Evolutionary conservation across 495 filamentous ascomycete genomes (phyloP), one percentile per base, ranked within the genome.

Genomic region (Evernia prunastri): DNA sequence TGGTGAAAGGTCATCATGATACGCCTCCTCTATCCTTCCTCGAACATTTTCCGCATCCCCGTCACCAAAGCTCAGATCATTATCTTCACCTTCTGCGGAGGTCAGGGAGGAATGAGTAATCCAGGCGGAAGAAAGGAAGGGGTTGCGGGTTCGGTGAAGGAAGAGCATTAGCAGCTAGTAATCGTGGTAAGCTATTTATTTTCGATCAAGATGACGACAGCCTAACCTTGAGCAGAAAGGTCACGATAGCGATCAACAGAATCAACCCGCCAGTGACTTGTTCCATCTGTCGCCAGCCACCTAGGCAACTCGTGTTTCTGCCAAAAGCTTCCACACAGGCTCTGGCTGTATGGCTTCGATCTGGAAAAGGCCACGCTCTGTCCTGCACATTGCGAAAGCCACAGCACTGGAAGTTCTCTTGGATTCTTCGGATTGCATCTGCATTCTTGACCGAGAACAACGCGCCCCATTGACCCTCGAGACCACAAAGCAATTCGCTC

Each of bases 201-300:
- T 12, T 29, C 8, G 27, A 12, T 53, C 2, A 29, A 17, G 23
- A 20, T 20, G 36, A 43, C 40, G 40, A 5, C 3, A 20, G 49
- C 6, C 61, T 57, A 53, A 74, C 73, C 69, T 74, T 74, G 7
- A 74, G 13, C 37, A 72, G 35, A 45, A 74, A 74, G 0, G 67
- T 49, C 39, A 68, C 57, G 1, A 70, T 33, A 18, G 71, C 72
- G 40, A 74, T 68, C 8, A 74, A 57, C 23, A 75, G 60, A 12
- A 74, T 47, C 40, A 74, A 40, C 4, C 73, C 71, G 25, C 71
- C 73, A 61, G 65, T 69, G 4, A 68, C 47, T 61, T 72, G 71
- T 59, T 68, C 65, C 39, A 68, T 66, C n/a, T 67, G 42, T 40
- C 71, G 68, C 72, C 72, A 74, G 10, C 20, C 43, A 36, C 57